Evolutionary conservation across 768 basidiomycete species (phyloP).

Genomic region (Strobilomyces echinocephalus): DNA sequence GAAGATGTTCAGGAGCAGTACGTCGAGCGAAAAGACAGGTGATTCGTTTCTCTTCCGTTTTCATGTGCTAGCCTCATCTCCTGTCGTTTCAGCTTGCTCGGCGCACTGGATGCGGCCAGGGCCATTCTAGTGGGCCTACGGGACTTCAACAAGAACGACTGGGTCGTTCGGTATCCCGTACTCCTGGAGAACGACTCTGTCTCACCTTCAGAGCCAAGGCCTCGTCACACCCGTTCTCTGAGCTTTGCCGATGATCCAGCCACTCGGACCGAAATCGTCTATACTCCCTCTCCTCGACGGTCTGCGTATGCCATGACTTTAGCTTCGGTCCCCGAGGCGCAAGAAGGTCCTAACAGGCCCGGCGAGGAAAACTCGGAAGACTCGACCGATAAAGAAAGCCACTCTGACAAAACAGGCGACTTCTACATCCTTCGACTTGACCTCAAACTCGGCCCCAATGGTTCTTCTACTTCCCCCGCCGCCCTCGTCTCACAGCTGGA

Average conservation of each 20-base stretch:
- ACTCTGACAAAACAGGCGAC: constrained; percentile 46
- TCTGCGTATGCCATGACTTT: constrained; percentile 58
- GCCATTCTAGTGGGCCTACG: constrained; percentile 64
- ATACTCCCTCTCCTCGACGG: constrained; percentile 45
- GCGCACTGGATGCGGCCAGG: constrained; percentile 71
- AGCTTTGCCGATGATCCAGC: constrained; percentile 83
- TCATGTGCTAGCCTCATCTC: background rate
- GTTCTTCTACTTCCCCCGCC: constrained; percentile 55
- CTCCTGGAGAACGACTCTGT: constrained; percentile 42
- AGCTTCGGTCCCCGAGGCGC: constrained; percentile 45
- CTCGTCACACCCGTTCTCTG: constrained; percentile 55
- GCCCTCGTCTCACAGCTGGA: constrained; percentile 88
- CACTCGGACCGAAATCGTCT: constrained; percentile 59
- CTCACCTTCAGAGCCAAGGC: constrained; percentile 24
- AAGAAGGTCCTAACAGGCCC: constrained; percentile 26
- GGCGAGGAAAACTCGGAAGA: constrained; percentile 20
- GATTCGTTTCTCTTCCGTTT: constrained; percentile 20
- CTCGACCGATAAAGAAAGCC: constrained; percentile 31
- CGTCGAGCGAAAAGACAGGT: constrained; percentile 73
- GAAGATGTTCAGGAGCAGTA: constrained; percentile 77
- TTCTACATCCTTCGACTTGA: constrained; percentile 91
- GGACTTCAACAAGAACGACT: constrained; percentile 78
- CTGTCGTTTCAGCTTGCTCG: constrained; percentile 43
- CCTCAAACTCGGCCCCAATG: constrained; percentile 80
- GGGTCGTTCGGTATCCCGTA: constrained; percentile 87